Evolutionary conservation across 2,329 filamentous ascomycete genomes (phyloP).

Genomic region (Neonectria neomacrospora): DNA sequence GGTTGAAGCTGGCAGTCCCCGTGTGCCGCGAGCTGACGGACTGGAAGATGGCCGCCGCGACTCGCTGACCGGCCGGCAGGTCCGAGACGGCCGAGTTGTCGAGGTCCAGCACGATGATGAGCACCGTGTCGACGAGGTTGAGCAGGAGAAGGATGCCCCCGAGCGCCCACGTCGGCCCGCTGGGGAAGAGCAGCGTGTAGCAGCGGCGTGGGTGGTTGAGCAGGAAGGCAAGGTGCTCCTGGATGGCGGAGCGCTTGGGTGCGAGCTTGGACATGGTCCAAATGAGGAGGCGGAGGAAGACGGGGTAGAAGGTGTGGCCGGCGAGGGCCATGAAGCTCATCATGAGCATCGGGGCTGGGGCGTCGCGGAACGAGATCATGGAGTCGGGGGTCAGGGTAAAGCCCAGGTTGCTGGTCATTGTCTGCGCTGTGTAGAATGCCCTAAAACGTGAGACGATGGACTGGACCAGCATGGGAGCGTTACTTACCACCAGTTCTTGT

Average conservation of each 20-base stretch:
- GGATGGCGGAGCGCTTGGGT: constrained; percentile 52
- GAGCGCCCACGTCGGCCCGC: constrained; percentile 68
- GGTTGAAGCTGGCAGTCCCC: constrained; percentile 62
- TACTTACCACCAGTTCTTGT: constrained; percentile 62
- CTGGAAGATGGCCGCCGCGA: constrained; percentile 69
- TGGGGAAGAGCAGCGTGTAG: constrained; percentile 71
- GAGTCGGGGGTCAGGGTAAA: constrained; percentile 66
- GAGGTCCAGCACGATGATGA: constrained; percentile 64
- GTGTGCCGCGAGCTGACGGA: constrained; percentile 60
- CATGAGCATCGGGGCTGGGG: constrained; percentile 56
- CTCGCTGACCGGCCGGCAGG: constrained; percentile 57
- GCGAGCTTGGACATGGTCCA: constrained; percentile 64
- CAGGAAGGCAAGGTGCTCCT: constrained; percentile 64
- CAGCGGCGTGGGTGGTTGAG: constrained; percentile 72
- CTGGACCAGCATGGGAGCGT: too few species aligned
- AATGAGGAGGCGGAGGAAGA: constrained; percentile 67
- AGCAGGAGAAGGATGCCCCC: constrained; percentile 61
- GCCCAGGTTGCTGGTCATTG: constrained; percentile 64
- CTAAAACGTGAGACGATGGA: constrained; percentile 41
- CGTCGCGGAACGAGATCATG: constrained; percentile 61
- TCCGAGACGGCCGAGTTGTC: constrained; percentile 61
- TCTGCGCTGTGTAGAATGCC: constrained; percentile 62
- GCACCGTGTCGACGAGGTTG: constrained; percentile 64
- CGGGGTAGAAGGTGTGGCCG: constrained; percentile 67
- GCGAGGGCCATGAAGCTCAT: constrained; percentile 62